These are phyloP conservation scores for Thinopyrum obtusiflorum DNA, from an alignment of 202 grass and related monocot genomes.

Conservation along the genomic window DNA sequence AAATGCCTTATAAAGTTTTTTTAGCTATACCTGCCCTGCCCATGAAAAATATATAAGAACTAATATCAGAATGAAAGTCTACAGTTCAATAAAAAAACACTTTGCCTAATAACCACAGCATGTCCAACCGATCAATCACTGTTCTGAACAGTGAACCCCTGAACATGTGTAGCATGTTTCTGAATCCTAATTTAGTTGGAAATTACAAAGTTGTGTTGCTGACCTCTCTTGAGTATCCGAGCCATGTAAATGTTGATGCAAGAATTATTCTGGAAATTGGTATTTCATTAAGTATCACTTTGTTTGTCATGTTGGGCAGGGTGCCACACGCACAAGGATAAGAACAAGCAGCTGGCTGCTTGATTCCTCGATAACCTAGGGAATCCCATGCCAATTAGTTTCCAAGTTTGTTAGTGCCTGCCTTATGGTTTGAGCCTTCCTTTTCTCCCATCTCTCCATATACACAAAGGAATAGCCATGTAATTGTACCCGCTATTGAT, in stretches of 20 bases:
- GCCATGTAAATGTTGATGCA: not conserved
- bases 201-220: not conserved
- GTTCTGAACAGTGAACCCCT: not conserved
- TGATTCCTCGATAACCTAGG: conserved; percentile 2
- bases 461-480: not conserved
- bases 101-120: not conserved
- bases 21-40: not conserved
- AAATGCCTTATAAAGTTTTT: not conserved
- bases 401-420: conserved; percentile 1
- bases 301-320: conserved; percentile 8
- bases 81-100: not conserved
- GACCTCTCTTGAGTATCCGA: not conserved
- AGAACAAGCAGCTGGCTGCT: not conserved
- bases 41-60: not conserved
- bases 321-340: not conserved
- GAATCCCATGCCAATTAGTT: not conserved
- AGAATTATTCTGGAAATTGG: not conserved
- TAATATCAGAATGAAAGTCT: not conserved
- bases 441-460: not conserved
- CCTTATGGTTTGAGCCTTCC: not conserved
- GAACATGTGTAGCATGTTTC: not conserved
- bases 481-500: not conserved
- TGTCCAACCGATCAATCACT: not conserved
- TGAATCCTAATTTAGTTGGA: conserved; percentile 10
- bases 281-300: conserved; percentile 1